These are phyloP conservation scores for Myrica gale DNA, from an alignment of 306 rosid genomes.

Conservation along the genomic window DNA sequence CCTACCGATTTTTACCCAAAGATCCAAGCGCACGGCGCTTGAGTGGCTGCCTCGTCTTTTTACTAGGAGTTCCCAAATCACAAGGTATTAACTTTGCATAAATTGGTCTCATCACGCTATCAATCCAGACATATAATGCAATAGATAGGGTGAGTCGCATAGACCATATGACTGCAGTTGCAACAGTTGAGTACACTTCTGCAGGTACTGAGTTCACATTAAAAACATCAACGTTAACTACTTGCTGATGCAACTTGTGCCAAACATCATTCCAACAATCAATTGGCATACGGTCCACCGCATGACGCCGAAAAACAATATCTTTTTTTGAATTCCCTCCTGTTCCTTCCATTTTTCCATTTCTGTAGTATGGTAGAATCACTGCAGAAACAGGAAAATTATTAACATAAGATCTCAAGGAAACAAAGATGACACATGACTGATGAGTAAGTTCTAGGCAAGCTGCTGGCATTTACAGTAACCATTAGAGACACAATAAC, in stretches of 20 bases:
- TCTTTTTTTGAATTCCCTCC: slow-evolving; percentile 53
- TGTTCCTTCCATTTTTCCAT: slow-evolving; percentile 43
- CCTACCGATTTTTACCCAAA: slow-evolving; percentile 89
- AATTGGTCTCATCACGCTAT: slow-evolving; percentile 80
- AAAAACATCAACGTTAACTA: slow-evolving; percentile 82
- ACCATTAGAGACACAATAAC: slow-evolving; percentile 9
- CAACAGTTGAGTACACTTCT: slow-evolving; percentile 78
- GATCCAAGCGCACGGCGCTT: slow-evolving; percentile 75
- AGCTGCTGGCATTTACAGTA: slow-evolving; percentile 10
- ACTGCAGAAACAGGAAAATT: slow-evolving; percentile 49
- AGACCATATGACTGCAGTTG: slow-evolving; percentile 91
- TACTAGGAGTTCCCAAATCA: slow-evolving; percentile 77
- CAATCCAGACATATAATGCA: slow-evolving; percentile 78
- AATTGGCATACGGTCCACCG: slow-evolving; percentile 83
- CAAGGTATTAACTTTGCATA: slow-evolving; percentile 88
- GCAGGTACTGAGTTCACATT: slow-evolving; percentile 76
- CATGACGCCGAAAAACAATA: slow-evolving; percentile 79
- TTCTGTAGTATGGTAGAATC: slow-evolving; percentile 81
- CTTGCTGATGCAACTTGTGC: slow-evolving; percentile 90
- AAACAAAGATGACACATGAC: slow-evolving; percentile 15
- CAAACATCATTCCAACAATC: slow-evolving; percentile 97
- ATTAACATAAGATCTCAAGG: slow-evolving; percentile 22
- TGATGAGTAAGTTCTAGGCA: neutral
- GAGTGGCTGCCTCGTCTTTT: slow-evolving; percentile 48
- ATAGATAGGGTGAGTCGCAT: slow-evolving; percentile 88